Conservation (phyloP, 768 basidiomycete genomes). For the Cystobasidium ongulense region DNA sequence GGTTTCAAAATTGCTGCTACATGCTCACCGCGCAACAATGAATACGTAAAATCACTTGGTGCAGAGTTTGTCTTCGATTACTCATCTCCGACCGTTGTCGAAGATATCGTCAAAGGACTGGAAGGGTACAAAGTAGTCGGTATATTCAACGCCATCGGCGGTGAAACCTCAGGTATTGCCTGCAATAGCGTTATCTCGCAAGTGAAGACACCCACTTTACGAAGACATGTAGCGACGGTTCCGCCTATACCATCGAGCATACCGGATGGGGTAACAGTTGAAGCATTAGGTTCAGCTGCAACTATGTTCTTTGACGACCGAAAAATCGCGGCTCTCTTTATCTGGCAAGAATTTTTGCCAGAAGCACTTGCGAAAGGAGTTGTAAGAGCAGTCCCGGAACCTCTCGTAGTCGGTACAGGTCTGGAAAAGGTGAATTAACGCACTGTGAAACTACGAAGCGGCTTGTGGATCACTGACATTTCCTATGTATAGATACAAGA, state of each 20-base stretch:
- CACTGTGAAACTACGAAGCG: background rate
- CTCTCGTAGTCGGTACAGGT: constrained; percentile 35
- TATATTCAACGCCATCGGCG: constrained; percentile 18
- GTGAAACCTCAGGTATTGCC: constrained; percentile 18
- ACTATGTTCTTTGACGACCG: constrained; percentile 24
- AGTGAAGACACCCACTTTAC: background rate
- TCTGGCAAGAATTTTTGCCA: constrained; percentile 36
- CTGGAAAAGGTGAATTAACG: constrained; percentile 29
- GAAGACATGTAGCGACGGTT: constrained; percentile 15
- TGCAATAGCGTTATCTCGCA: background rate
- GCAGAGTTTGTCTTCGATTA: constrained; percentile 39
- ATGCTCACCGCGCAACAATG: constrained; percentile 37
- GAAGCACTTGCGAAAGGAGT: constrained; percentile 31
- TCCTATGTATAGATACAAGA: constrained; percentile 18
- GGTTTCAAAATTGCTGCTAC: constrained; percentile 40
- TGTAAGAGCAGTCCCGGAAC: constrained; percentile 31
- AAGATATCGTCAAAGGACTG: constrained; percentile 33
- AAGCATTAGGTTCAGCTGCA: background rate
- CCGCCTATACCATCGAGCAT: background rate
- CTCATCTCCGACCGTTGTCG: constrained; percentile 29
- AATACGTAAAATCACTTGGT: constrained; percentile 41
- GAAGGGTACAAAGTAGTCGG: constrained; percentile 6
- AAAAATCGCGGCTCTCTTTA: background rate
- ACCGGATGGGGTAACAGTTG: constrained; percentile 25
- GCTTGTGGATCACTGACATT: background rate